phyloP scores from a whole-genome alignment of 1,284 basidiomycete species.

The Austroboletus niveus region DNA sequence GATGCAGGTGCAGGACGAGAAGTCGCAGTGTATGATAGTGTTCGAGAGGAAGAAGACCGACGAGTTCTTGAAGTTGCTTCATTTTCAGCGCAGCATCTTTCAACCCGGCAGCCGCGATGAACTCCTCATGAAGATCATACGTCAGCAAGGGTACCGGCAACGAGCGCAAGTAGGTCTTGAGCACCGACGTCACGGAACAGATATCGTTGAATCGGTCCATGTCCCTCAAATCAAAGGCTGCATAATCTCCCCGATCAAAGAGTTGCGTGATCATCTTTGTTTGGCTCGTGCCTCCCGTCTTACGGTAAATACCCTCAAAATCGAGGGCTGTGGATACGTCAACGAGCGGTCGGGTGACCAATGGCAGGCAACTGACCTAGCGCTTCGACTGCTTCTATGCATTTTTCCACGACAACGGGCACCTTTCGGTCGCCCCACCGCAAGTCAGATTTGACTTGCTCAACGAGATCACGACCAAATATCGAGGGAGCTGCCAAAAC shows the following conservation, averaged over 20 bases:
- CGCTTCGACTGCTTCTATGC: slow-evolving; percentile 88
- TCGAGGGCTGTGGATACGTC: slow-evolving; percentile 61
- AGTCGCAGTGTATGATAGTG: slow-evolving; percentile 85
- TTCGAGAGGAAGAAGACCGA: slow-evolving; percentile 78
- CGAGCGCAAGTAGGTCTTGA: slow-evolving; percentile 95
- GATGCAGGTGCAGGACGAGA: slow-evolving; percentile 86
- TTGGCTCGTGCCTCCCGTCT: slow-evolving; percentile 91
- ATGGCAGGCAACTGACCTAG: slow-evolving; percentile 55
- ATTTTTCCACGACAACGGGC: slow-evolving; percentile 93
- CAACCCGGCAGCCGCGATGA: slow-evolving; percentile 74
- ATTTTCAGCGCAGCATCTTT: slow-evolving; percentile 65
- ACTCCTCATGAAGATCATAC: slow-evolving; percentile 87
- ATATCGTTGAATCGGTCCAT: slow-evolving; percentile 94
- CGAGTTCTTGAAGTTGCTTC: slow-evolving; percentile 63
- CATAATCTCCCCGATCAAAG: slow-evolving; percentile 91
- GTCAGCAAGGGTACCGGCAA: slow-evolving; percentile 91
- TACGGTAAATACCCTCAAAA: slow-evolving; percentile 96
- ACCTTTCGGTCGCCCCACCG: slow-evolving; percentile 61
- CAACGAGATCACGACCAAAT: slow-evolving; percentile 85
- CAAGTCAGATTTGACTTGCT: slow-evolving; percentile 79
- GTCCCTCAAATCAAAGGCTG: slow-evolving; percentile 85
- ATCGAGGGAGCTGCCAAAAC: slow-evolving; percentile 70
- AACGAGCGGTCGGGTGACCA: neutral
- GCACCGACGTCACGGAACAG: slow-evolving; percentile 92
- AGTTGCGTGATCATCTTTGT: slow-evolving; percentile 92